These are phyloP conservation scores for Aspergillus bridgeri DNA, from an alignment of 495 filamentous ascomycete genomes.

Conservation along the genomic window DNA sequence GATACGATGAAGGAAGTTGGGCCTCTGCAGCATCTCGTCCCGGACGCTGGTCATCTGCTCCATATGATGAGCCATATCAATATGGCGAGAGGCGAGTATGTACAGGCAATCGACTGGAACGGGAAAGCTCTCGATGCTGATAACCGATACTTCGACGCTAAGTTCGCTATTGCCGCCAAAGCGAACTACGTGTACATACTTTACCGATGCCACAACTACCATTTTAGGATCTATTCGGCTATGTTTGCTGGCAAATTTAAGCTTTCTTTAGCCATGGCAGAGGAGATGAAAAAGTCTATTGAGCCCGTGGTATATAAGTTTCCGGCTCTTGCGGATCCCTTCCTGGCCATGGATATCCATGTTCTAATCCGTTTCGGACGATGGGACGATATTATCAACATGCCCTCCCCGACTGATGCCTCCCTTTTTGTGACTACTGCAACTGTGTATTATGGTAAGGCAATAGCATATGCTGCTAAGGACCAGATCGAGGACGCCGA, in stretches of 20 bases:
- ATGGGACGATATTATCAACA: constrained; percentile 53
- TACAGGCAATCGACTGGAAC: constrained; percentile 55
- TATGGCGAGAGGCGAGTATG: constrained; percentile 60
- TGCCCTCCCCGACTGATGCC: constrained; percentile 26
- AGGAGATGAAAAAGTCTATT: constrained; percentile 52
- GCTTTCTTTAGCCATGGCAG: constrained; percentile 49
- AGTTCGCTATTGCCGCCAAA: too few relatives aligned
- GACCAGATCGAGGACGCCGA: constrained; percentile 44
- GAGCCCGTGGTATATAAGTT: constrained; percentile 50
- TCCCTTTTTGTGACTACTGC: constrained; percentile 58
- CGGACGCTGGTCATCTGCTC: constrained; percentile 59
- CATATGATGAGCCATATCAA: constrained; percentile 71
- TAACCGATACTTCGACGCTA: constrained; percentile 47
- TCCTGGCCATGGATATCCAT: constrained; percentile 57
- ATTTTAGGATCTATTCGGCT: constrained; percentile 63
- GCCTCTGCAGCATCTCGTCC: constrained; percentile 55
- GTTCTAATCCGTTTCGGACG: constrained; percentile 61
- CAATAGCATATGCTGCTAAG: constrained; percentile 56
- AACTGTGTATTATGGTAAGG: constrained; percentile 58
- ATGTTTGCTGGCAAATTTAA: constrained; percentile 61
- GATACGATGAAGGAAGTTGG: constrained; percentile 51
- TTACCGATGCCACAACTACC: constrained; percentile 61
- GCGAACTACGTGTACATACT: constrained; percentile 60
- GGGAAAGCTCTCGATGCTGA: constrained; percentile 53
- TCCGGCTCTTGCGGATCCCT: constrained; percentile 60